Percentiles rank a stretch among this genome's conserved stretches.
Evolutionary conservation across 495 filamentous ascomycete species (phyloP).

Genomic region (Aspergillus nidulans): DNA sequence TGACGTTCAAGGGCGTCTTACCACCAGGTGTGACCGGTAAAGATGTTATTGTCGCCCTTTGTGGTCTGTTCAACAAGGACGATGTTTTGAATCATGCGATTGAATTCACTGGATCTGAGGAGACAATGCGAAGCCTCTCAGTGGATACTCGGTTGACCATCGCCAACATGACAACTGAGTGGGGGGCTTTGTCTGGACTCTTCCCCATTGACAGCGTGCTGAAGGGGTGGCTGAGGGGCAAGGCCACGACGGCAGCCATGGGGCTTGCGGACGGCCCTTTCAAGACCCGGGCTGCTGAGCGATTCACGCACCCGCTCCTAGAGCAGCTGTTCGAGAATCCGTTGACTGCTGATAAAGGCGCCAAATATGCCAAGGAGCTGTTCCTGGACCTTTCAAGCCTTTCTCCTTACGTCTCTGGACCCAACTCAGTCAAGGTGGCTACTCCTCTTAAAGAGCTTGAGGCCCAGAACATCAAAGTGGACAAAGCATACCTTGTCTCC

Average conservation of each 20-base stretch:
- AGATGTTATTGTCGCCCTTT: conserved; percentile 89
- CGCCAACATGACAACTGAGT: conserved; percentile 94
- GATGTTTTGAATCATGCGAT: conserved; percentile 92
- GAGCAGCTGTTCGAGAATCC: conserved; percentile 66
- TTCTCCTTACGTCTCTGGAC: conserved; percentile 82
- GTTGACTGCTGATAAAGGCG: conserved; percentile 68
- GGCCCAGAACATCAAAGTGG: conserved; percentile 62
- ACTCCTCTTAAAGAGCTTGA: conserved; percentile 76
- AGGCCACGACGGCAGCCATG: conserved; percentile 66
- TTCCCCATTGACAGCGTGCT: conserved; percentile 81
- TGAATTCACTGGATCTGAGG: conserved; percentile 77
- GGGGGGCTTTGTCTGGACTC: conserved; percentile 76
- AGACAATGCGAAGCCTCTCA: conserved; percentile 69
- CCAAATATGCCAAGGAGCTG: conserved; percentile 77
- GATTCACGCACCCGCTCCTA: conserved; percentile 65
- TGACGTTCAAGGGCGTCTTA: conserved; percentile 70
- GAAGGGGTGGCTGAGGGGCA: conserved; percentile 69
- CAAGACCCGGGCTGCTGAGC: conserved; percentile 36
- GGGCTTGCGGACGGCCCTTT: conserved; percentile 36
- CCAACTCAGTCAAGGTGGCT: conserved; percentile 82
- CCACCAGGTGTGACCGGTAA: conserved; percentile 87
- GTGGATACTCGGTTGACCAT: conserved; percentile 81
- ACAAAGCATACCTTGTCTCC: conserved; percentile 87
- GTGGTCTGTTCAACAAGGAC: conserved; percentile 81
- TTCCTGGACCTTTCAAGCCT: conserved; percentile 76